A percentile compares a stretch with the other conserved stretches of the same genome.
These are phyloP conservation scores for Talaromyces stipitatus DNA, from an alignment of 495 filamentous ascomycete genomes.

Conservation along the genomic window DNA sequence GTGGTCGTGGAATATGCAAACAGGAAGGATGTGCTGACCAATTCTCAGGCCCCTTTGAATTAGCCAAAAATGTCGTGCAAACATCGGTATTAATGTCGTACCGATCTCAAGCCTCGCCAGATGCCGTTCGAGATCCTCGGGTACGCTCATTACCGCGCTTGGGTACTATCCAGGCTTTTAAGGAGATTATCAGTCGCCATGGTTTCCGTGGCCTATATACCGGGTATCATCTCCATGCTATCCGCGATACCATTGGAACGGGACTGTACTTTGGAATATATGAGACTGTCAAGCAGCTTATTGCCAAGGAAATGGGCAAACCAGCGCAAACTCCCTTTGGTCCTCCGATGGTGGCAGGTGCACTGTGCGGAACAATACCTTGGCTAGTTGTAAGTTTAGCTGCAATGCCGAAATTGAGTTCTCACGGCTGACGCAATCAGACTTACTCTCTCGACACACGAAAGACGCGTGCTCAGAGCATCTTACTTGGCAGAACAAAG, in stretches of 20 bases:
- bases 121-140: slow-evolving; percentile 49
- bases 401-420: neutral
- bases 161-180: slow-evolving; percentile 71
- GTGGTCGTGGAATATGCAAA: slow-evolving; percentile 18
- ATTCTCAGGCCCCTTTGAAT: slow-evolving; percentile 73
- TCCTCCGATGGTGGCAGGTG: slow-evolving; percentile 36
- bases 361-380: slow-evolving; percentile 39
- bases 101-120: slow-evolving; percentile 50
- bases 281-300: slow-evolving; percentile 79
- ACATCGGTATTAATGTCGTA: slow-evolving; percentile 76
- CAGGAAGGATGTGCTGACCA: neutral
- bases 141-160: slow-evolving; percentile 66
- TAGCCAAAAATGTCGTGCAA: slow-evolving; percentile 89
- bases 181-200: slow-evolving; percentile 69
- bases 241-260: slow-evolving; percentile 84
- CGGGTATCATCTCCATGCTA: slow-evolving; percentile 71
- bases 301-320: slow-evolving; percentile 47
- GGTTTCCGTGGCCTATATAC: slow-evolving; percentile 78
- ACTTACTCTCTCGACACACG: slow-evolving; percentile 43
- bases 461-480: slow-evolving; percentile 42
- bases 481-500: slow-evolving; percentile 34
- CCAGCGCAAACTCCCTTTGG: slow-evolving; percentile 32
- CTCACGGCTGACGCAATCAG: slow-evolving; percentile 6
- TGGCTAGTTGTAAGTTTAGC: slow-evolving; percentile 39
- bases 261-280: slow-evolving; percentile 89